Evolutionary conservation across 2,329 filamentous ascomycete species (phyloP), one percentile per base, ranked within the genome.

Genomic region (Colletotrichum shisoi): DNA sequence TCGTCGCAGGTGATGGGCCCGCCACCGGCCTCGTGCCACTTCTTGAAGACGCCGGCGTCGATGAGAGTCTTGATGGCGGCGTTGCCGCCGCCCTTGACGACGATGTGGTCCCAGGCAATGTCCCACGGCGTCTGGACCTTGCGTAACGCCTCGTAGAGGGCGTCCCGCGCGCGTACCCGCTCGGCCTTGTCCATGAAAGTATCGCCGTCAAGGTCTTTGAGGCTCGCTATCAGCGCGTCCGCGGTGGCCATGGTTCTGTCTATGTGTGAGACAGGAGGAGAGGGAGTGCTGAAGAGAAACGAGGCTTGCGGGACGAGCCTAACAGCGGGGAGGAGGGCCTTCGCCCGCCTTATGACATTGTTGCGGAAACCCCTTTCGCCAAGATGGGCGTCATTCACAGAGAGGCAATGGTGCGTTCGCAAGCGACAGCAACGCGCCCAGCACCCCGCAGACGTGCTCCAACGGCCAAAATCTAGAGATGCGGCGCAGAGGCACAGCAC

Each of bases 41-140:
- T 76, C 9, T 58, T 69, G 40, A 80, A 80, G 3, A 79, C 66
- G 19, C 76, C 77, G 15, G 73, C 74, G 63, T 79, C 76, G 53
- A 79, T 78, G 34, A 80, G 72, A 1, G 76, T 77, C 62, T 78
- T 79, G 65, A 74, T 70, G n/a, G 74, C 73, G 3, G 74, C 74
- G 48, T 75, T 74, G n/a, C 76, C 79, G 0, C 73, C 72, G 2
- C 68, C 67, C 39, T 73, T 76, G 6, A 75, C 74, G 74, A 78
- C 78, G 37, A 72, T 74, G 31, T 80, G 77, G 19, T 79, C 76
- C 76, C 77, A 79, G 3, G 75, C 75, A 9, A 76, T 75, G 57
- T 80, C 78, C 76, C 78, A 80, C 0, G 78, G 79, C 27, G 73
- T 75, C 63, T 79, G 76, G 1, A 78, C 72, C 49, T 68, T 74